A percentile compares a stretch with the other conserved stretches of the same genome.
Conservation (phyloP, 2,329 filamentous ascomycete species). For the Neopestalotiopsis clavispora region DNA sequence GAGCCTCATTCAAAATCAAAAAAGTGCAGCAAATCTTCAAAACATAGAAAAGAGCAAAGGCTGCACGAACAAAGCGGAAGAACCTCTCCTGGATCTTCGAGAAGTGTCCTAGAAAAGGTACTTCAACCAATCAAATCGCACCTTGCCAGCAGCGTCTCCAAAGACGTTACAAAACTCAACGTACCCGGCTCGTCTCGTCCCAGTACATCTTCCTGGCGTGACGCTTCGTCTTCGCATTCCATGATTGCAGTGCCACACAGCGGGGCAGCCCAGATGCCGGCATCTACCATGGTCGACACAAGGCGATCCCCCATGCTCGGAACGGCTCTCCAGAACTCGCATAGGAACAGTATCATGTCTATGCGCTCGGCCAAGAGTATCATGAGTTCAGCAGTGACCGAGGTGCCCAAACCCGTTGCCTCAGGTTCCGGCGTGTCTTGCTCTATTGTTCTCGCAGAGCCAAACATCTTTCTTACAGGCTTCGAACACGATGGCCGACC, state of each 20-base stretch:
- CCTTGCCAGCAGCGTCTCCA: constrained; percentile 25
- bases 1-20: constrained; percentile 50
- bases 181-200: constrained; percentile 20
- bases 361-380: constrained; percentile 55
- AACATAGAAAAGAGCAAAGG: constrained; percentile 24
- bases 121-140: constrained; percentile 36
- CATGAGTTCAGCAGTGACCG: constrained; percentile 56
- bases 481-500: constrained; percentile 73
- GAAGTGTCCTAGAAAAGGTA: constrained; percentile 38
- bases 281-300: constrained; percentile 36
- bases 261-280: constrained; percentile 25
- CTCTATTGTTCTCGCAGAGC: constrained; percentile 77
- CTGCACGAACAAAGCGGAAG: constrained; percentile 23
- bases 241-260: constrained; percentile 31
- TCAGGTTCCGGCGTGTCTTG: constrained; percentile 77
- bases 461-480: constrained; percentile 79
- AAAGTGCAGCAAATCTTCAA: constrained; percentile 43
- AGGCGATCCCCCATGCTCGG: constrained; percentile 30
- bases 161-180: constrained; percentile 22
- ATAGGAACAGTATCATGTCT: constrained; percentile 57
- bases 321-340: constrained; percentile 34
- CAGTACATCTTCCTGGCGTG: constrained; percentile 18
- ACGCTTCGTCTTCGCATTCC: constrained; percentile 11
- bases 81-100: constrained; percentile 33
- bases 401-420: constrained; percentile 75